Percentiles rank a stretch among this genome's conserved stretches.
These are phyloP conservation scores for Tolypocladium pustulatum DNA, from an alignment of 2,329 filamentous ascomycete species.

Conservation along the genomic window DNA sequence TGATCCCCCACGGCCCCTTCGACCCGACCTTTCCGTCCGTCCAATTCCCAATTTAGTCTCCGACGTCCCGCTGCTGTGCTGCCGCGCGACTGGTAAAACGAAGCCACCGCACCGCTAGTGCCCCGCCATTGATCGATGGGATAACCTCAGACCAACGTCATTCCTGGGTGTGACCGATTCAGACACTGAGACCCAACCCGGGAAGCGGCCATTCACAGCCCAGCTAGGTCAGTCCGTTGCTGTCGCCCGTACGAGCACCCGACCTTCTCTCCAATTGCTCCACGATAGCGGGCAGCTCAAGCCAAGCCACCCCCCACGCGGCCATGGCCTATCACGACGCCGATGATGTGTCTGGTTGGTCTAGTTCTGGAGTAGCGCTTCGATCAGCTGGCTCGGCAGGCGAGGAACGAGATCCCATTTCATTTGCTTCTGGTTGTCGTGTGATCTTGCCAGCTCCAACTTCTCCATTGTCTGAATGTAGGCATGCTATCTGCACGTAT, in stretches of 20 bases:
- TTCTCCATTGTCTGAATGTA: background rate
- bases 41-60: background rate
- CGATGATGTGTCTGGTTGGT: background rate
- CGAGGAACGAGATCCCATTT: background rate
- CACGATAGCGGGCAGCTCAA: background rate
- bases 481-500: background rate
- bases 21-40: background rate
- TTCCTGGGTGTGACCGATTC: constrained; percentile 7
- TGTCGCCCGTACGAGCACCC: background rate
- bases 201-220: background rate
- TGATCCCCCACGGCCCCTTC: background rate
- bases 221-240: background rate
- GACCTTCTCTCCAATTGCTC: background rate
- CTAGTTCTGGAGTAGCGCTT: background rate
- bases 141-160: constrained; percentile 16
- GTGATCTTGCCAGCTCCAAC: background rate
- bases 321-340: background rate
- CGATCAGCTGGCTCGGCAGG: background rate
- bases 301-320: background rate
- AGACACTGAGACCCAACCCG: background rate
- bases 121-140: background rate
- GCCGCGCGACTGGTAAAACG: background rate
- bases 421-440: background rate
- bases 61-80: background rate
- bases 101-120: background rate